Evolutionary conservation across 768 basidiomycete genomes (phyloP).

Genomic region (Rhodocollybia butyracea): DNA sequence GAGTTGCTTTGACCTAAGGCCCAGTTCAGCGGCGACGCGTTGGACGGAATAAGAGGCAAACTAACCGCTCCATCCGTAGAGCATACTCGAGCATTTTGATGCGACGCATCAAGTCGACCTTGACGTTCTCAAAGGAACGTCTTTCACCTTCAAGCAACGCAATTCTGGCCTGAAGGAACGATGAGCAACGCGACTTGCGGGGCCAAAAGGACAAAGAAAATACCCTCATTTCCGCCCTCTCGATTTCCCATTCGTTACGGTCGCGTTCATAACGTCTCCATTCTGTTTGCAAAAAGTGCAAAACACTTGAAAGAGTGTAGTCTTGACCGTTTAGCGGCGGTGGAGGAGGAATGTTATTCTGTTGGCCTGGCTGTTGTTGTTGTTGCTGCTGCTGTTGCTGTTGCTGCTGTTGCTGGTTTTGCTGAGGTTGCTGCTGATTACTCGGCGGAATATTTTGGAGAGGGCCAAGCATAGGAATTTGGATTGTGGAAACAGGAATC

Average conservation of each 20-base stretch:
- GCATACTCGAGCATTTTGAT: slow-evolving; percentile 99
- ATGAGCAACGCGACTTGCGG: slow-evolving; percentile 23
- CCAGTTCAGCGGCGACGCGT: slow-evolving; percentile 27
- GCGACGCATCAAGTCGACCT: slow-evolving; percentile 91
- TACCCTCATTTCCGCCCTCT: slow-evolving; percentile 98
- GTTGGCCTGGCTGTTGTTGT: slow-evolving; percentile 53
- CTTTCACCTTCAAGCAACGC: slow-evolving; percentile 96
- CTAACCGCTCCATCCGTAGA: slow-evolving; percentile 90
- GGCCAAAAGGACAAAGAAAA: slow-evolving; percentile 30
- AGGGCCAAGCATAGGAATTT: slow-evolving; percentile 70
- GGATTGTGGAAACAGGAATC: slow-evolving; percentile 29
- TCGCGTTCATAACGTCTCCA: slow-evolving; percentile 98
- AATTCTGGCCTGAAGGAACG: slow-evolving; percentile 75
- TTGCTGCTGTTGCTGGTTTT: slow-evolving; percentile 45
- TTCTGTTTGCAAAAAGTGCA: slow-evolving; percentile 98
- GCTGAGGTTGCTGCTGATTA: slow-evolving; percentile 45
- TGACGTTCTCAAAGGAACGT: slow-evolving; percentile 94
- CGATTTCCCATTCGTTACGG: slow-evolving; percentile 99
- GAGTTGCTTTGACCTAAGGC: slow-evolving; percentile 76
- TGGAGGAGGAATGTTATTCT: slow-evolving; percentile 62
- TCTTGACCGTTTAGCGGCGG: slow-evolving; percentile 88
- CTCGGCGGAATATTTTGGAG: slow-evolving; percentile 61
- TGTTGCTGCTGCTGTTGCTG: slow-evolving; percentile 49
- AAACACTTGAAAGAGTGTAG: slow-evolving; percentile 88
- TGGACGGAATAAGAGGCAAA: slow-evolving; percentile 17